Evolutionary conservation across 805 yeast genomes (phyloP).

Genomic region (Isabelozyma heimii): DNA sequence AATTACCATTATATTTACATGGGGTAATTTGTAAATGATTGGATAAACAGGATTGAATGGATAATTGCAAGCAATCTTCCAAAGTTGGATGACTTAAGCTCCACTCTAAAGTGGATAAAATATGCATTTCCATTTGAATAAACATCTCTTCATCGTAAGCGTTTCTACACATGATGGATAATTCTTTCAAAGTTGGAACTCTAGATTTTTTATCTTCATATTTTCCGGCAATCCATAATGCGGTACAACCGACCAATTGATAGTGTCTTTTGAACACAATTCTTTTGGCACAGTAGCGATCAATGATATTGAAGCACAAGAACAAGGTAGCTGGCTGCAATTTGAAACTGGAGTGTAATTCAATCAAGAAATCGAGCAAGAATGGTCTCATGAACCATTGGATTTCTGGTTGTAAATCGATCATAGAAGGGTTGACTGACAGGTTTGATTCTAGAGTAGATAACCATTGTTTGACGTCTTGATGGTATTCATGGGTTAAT

Average conservation of each 20-base stretch:
- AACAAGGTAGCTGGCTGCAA: constrained; percentile 43
- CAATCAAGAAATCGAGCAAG: constrained; percentile 42
- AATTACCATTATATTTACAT: constrained; percentile 16
- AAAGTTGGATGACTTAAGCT: constrained; percentile 45
- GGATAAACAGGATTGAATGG: constrained; percentile 23
- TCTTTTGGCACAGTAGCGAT: constrained; percentile 45
- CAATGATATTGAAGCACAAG: constrained; percentile 42
- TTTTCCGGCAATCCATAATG: constrained; percentile 47
- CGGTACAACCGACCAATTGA: constrained; percentile 47
- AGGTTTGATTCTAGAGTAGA: constrained; percentile 39
- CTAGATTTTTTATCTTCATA: constrained; percentile 60
- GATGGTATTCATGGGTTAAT: constrained; percentile 41
- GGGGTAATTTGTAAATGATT: constrained; percentile 19
- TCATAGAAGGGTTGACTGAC: constrained; percentile 50
- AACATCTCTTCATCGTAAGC: constrained; percentile 57
- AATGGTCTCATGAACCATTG: constrained; percentile 50
- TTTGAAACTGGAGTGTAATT: constrained; percentile 40
- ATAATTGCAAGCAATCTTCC: constrained; percentile 49
- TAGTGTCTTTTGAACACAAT: constrained; percentile 47
- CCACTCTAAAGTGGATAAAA: constrained; percentile 61
- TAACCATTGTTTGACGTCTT: constrained; percentile 36
- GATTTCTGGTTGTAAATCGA: constrained; percentile 45
- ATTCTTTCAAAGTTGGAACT: constrained; percentile 54
- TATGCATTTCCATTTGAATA: constrained; percentile 62
- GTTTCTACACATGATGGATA: constrained; percentile 54